These are phyloP conservation scores for Amanita rubescens DNA, from an alignment of 768 basidiomycete genomes.

Conservation along the genomic window DNA sequence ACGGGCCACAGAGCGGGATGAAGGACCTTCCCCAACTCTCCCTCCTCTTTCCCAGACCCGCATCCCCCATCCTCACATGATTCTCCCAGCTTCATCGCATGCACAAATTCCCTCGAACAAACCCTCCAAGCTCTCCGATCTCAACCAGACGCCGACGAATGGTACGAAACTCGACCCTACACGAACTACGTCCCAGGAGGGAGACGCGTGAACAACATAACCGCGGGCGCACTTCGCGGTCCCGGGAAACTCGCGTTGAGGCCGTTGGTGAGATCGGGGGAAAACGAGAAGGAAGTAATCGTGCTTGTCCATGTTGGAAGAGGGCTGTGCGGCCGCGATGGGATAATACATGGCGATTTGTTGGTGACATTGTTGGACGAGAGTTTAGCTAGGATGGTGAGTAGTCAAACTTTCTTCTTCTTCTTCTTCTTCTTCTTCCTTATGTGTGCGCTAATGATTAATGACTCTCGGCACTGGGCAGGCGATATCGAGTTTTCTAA, in stretches of 20 bases:
- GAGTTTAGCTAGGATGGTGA: constrained; percentile 68
- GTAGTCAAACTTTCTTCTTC: constrained; percentile 3
- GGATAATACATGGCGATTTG: constrained; percentile 90
- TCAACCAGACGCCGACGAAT: constrained; percentile 43
- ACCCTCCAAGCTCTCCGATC: constrained; percentile 52
- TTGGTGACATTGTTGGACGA: constrained; percentile 90
- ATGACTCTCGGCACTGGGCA: constrained; percentile 19
- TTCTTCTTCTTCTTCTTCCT: background rate
- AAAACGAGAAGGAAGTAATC: constrained; percentile 69
- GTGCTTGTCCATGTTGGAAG: constrained; percentile 78
- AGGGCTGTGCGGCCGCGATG: constrained; percentile 88
- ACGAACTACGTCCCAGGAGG: constrained; percentile 60
- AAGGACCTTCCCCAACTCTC: constrained; percentile 55
- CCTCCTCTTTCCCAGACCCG: constrained; percentile 68
- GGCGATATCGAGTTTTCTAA: constrained; percentile 84
- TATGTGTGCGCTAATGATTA: too few species aligned
- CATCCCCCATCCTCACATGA: constrained; percentile 54
- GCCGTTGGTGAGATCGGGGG: constrained; percentile 66
- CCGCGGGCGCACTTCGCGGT: constrained; percentile 79
- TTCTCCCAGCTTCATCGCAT: constrained; percentile 49
- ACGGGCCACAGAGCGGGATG: too few species aligned
- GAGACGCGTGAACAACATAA: constrained; percentile 73
- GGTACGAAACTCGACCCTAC: constrained; percentile 81
- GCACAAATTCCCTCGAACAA: constrained; percentile 56
- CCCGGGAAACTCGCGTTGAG: constrained; percentile 79